These are phyloP conservation scores for Trapa incisa DNA, from an alignment of 345 rosid species.

Conservation along the genomic window DNA sequence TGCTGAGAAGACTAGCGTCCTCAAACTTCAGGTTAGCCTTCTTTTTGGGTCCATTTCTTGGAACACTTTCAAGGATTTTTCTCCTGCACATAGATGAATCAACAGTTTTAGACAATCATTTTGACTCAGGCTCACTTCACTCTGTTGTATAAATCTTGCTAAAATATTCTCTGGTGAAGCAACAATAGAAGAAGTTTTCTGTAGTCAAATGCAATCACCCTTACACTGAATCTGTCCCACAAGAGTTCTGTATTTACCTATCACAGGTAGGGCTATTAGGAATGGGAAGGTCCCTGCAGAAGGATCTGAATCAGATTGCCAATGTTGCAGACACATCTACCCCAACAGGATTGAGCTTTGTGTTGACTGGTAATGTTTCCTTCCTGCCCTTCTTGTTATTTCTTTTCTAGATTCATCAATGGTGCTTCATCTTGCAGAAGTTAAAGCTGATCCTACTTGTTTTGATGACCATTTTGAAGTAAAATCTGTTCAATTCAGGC, in stretches of 20 bases:
- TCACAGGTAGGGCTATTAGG: slow-evolving; percentile 79
- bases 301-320: slow-evolving; percentile 75
- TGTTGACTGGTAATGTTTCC: slow-evolving; percentile 61
- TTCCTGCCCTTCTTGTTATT: neutral
- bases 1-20: slow-evolving; percentile 61
- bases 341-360: slow-evolving; percentile 66
- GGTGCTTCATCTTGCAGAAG: neutral
- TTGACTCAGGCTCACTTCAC: too few relatives aligned
- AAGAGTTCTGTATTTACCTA: neutral
- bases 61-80: too few relatives aligned
- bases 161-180: too few relatives aligned
- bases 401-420: too few relatives aligned
- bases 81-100: too few relatives aligned
- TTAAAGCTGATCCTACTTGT: neutral
- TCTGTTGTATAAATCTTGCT: too few relatives aligned
- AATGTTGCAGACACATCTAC: slow-evolving; percentile 78
- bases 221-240: neutral
- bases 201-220: neutral
- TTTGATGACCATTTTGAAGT: neutral
- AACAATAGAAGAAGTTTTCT: neutral
- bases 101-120: too few relatives aligned
- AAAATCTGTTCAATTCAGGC: neutral
- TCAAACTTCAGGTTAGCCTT: slow-evolving; percentile 69
- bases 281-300: slow-evolving; percentile 65
- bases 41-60: neutral